Evolutionary conservation across 257 asterid species (phyloP), one percentile per base, ranked within the genome.

Genomic region (Solanum chmielewskii): DNA sequence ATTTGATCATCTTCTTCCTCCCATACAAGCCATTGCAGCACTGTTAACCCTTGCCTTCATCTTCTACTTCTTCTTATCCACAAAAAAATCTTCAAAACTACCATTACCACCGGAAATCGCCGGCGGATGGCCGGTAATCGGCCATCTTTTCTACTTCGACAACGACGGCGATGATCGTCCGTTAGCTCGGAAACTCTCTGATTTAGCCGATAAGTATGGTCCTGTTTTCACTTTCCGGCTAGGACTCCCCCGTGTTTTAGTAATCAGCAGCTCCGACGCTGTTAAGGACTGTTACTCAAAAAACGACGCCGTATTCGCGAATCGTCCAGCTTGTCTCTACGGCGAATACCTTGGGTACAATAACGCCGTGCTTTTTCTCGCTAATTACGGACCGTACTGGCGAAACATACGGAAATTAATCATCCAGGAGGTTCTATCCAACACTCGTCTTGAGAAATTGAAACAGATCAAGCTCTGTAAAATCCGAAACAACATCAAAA

Each of bases 151-250:
- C 45, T 39, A 83, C 44, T 83, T 83, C 11, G 69, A 64, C 15
- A 59, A 83, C 21, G 83, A 75, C 31, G 56, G 56, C 11, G 83
- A 76, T 11, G 70, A 66, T 21, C 45, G 73, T 5, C 52, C 86
- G 2, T 66, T 83, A 66, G 86, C 49, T 41, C 70, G 52, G 1
- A 77, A 33, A 47, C 73, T 90, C 10, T 83, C 88, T 1, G 52
- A 60, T 4, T 39, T 90, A 62, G 92, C 89, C 13, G 92, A 87
- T 81, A 86, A 85, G 33, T 83, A 87, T 9, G 92, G 92, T 18
- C 90, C 91, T 6, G 29, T 87, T 4, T 90, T 89, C 91, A 83
- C 59, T 7, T 73, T 90, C 49, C 89, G 86, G 2, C 4, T 90
- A 13, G 92, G 92, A 33, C 60, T 85, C 2, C 81, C 44, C 29